Conservation (phyloP, 2,329 filamentous ascomycete genomes). For the Rugonectria rugulosa region DNA sequence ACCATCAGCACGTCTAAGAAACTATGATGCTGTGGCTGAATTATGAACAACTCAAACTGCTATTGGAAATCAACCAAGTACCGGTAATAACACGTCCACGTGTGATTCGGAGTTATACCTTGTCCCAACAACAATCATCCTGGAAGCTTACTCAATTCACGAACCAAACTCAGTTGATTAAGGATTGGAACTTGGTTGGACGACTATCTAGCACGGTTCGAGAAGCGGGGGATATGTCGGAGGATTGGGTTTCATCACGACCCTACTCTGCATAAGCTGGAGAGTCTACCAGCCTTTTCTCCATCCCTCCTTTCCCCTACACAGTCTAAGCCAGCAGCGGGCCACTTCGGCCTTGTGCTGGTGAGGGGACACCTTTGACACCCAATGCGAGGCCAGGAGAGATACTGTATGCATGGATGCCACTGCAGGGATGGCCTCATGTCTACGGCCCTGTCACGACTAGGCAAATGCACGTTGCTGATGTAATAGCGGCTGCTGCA, state of each 20-base stretch:
- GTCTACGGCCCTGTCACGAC: not conserved
- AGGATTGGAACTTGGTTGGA: too few species aligned
- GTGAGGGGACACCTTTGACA: slow-evolving; percentile 1
- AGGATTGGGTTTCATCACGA: slow-evolving; percentile 6
- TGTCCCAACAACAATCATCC: too few species aligned
- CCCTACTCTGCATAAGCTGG: slow-evolving; percentile 14
- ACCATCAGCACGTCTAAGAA: not conserved
- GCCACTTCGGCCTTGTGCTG: too few species aligned
- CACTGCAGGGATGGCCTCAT: slow-evolving; percentile 11
- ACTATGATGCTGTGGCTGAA: slow-evolving; percentile 9
- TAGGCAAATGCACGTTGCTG: slow-evolving; percentile 13
- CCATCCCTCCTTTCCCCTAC: not conserved
- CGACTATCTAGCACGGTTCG: slow-evolving; percentile 3
- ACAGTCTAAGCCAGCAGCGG: too few species aligned
- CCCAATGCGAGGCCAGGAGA: not conserved
- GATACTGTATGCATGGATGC: not conserved
- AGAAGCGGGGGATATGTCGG: slow-evolving; percentile 5
- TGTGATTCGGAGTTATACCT: too few species aligned
- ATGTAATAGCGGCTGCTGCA: slow-evolving; percentile 23
- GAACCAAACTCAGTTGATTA: too few species aligned
- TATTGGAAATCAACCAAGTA: not conserved
- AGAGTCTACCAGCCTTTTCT: not conserved
- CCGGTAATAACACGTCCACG: too few species aligned
- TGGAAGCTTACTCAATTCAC: too few species aligned
- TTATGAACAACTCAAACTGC: not conserved